Base-by-base conservation (phyloP, 2,329 filamentous ascomycete species). In the Scedosporium minutisporum region DNA sequence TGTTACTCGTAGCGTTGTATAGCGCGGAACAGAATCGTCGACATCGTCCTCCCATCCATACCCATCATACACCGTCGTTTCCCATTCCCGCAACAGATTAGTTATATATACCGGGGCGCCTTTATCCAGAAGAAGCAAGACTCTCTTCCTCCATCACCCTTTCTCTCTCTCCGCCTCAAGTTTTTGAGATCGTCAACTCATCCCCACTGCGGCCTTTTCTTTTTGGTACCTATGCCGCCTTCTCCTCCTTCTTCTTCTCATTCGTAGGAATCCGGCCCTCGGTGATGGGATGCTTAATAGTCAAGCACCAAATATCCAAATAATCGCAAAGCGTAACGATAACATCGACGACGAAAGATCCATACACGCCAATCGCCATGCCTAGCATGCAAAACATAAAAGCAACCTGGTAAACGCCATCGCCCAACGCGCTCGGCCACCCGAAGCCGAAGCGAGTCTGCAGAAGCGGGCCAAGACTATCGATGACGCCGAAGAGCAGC, bases 291-390 rank as follows among this genome's bases (percentile, higher is more conserved):
- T 97, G 87, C 83, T 99, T 99, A 78, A 99, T 99, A 1, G 90
- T 96, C 73, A 99, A 80, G 73, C 95, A 99, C 91, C 92, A 97
- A 68, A 99, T 99, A 73, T 99, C 95, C 65, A 97, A 82, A 73
- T 96, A 96, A 74, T 99, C 95, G 77, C 95, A 99, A 69, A 99
- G 97, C 33, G 91, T 96, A 64, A 95, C 91, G 67, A 99, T 97
- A 63, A 97, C 93, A 73, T 97, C 95, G 38, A 96, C 90, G 63
- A 97, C 91, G 73, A 99, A 99, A 74, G 92, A 96, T 64, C 91
- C 93, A 76, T 99, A 97, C n/a, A 97, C 87, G 41, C 95, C 95
- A 58, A 96, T 74, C 0, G 89, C 89, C 64, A 91, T 77, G 25
- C 95, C 95, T 25, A 97, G 78, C 78, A 93, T 93, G 71, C 87